Percentiles rank a stretch among this genome's conserved stretches.
Conservation (phyloP, 1,284 basidiomycete species). For the Puccinia hordei region DNA sequence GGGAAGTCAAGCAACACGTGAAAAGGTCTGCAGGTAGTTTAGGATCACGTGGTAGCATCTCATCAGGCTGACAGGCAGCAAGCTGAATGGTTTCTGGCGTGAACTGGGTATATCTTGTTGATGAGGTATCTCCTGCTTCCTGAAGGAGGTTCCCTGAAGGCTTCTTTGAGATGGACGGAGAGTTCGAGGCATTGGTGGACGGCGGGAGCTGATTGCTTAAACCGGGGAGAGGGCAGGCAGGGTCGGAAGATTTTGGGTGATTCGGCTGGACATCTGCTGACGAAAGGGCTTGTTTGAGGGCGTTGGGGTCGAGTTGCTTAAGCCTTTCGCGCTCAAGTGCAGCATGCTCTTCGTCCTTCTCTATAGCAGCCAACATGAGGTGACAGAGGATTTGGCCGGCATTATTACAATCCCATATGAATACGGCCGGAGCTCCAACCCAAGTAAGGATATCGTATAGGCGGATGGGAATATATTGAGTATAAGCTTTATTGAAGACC, state of each 20-base stretch:
- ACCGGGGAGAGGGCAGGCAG: not conserved
- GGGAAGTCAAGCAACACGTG: constrained; percentile 48
- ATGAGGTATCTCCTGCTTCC: not conserved
- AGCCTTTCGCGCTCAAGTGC: not conserved
- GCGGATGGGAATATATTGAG: constrained; percentile 51
- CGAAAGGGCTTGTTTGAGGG: not conserved
- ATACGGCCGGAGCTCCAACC: constrained; percentile 41
- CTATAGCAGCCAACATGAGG: constrained; percentile 10
- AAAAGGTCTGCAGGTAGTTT: constrained; percentile 49
- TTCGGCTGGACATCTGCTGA: not conserved
- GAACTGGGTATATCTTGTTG: not conserved
- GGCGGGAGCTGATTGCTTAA: not conserved
- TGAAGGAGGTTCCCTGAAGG: not conserved
- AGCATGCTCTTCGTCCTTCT: constrained; percentile 35
- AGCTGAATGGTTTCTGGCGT: constrained; percentile 44
- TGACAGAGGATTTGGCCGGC: constrained; percentile 47
- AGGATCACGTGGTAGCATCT: constrained; percentile 46
- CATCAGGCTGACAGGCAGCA: constrained; percentile 48
- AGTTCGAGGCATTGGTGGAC: not conserved
- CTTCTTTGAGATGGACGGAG: not conserved
- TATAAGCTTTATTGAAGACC: constrained; percentile 51
- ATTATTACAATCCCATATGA: constrained; percentile 51
- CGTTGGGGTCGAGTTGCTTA: not conserved
- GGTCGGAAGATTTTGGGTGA: not conserved
- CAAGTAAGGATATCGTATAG: constrained; percentile 43